Conservation (phyloP, 2,329 filamentous ascomycete genomes). For the Aspergillus ustus region DNA sequence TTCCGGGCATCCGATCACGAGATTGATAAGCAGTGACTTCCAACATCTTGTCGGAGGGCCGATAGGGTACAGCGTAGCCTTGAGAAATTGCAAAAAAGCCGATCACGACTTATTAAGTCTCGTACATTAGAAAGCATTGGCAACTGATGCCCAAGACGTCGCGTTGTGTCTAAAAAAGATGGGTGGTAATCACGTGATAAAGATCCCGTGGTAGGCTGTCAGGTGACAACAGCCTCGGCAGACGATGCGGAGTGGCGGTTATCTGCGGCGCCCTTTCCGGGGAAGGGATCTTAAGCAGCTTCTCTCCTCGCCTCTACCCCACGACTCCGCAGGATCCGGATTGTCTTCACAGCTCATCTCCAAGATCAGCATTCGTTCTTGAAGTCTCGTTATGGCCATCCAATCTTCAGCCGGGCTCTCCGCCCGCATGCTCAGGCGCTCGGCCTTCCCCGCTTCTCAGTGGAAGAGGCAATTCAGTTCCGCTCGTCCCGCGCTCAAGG, state of each 20-base stretch:
- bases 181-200: too few relatives aligned
- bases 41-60: background rate
- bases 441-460: conserved; percentile 49
- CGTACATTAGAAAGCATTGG: too few relatives aligned
- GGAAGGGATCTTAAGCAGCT: conserved; percentile 2
- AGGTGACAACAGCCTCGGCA: conserved; percentile 16
- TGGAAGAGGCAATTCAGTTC: conserved; percentile 58
- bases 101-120: too few relatives aligned
- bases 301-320: background rate
- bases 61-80: background rate
- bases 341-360: background rate
- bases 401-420: conserved; percentile 10
- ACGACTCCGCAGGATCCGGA: background rate
- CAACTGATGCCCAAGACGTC: too few relatives aligned
- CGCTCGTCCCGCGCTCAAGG: conserved; percentile 56
- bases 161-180: background rate
- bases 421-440: conserved; percentile 33
- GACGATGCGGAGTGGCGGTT: conserved; percentile 16
- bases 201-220: background rate
- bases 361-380: background rate
- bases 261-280: conserved; percentile 18
- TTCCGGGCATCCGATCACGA: background rate
- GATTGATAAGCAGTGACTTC: background rate
- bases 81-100: too few relatives aligned
- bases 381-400: conserved; percentile 3